A percentile compares a stretch with the other conserved stretches of the same genome.
Evolutionary conservation across 2,329 filamentous ascomycete genomes (phyloP).

Genomic region (Epichloe scottii): DNA sequence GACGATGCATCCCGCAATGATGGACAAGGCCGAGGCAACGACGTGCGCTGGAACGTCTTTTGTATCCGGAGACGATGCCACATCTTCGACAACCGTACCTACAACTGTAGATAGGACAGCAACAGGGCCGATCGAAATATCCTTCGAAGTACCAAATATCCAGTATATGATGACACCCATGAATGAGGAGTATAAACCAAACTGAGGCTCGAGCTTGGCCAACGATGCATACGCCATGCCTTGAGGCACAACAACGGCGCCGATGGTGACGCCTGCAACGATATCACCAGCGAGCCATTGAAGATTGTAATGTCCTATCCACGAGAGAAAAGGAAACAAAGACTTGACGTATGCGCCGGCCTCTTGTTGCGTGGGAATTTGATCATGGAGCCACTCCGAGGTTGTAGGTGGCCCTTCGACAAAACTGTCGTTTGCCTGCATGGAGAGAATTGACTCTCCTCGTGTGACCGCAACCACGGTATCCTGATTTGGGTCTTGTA

Average conservation of each 20-base stretch:
- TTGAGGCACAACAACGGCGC: slow-evolving; percentile 76
- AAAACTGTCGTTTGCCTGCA: slow-evolving; percentile 62
- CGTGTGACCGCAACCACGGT: slow-evolving; percentile 50
- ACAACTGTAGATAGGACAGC: slow-evolving; percentile 90
- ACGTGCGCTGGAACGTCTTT: slow-evolving; percentile 49
- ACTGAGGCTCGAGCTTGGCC: slow-evolving; percentile 68
- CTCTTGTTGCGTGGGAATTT: slow-evolving; percentile 46
- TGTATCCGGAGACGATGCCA: slow-evolving; percentile 31
- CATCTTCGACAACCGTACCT: slow-evolving; percentile 64
- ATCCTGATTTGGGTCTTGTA: slow-evolving; percentile 42
- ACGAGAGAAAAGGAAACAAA: slow-evolving; percentile 79
- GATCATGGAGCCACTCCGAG: slow-evolving; percentile 55
- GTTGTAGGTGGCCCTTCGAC: slow-evolving; percentile 71
- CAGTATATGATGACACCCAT: slow-evolving; percentile 93
- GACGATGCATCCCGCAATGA: slow-evolving; percentile 69
- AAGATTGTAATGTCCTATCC: slow-evolving; percentile 79
- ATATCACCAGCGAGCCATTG: slow-evolving; percentile 85
- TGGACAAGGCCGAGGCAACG: slow-evolving; percentile 65
- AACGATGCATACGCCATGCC: slow-evolving; percentile 90
- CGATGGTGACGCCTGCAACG: slow-evolving; percentile 56
- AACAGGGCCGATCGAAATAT: slow-evolving; percentile 94
- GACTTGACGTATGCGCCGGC: slow-evolving; percentile 49
- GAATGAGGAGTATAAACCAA: slow-evolving; percentile 77
- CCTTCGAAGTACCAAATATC: slow-evolving; percentile 97
- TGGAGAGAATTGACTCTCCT: slow-evolving; percentile 69